Evolutionary conservation across 2,329 filamentous ascomycete species (phyloP).

Genomic region (Tolypocladium pustulatum): DNA sequence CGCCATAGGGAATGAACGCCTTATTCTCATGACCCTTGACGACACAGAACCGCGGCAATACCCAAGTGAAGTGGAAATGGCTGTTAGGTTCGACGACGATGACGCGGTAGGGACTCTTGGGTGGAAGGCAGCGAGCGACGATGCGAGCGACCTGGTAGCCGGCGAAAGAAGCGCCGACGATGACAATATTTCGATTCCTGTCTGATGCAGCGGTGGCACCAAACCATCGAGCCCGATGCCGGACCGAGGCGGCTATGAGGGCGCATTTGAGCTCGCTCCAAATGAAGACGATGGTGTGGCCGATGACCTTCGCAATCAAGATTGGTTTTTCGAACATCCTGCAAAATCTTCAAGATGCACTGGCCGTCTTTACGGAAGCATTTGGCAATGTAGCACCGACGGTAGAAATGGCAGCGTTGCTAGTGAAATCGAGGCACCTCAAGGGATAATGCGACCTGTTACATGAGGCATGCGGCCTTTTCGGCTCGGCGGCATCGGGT

Average conservation of each 20-base stretch:
- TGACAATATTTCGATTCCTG: constrained; percentile 35
- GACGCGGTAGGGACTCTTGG: constrained; percentile 34
- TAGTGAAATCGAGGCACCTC: too few relatives aligned
- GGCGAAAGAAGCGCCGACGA: constrained; percentile 48
- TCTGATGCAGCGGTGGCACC: constrained; percentile 7
- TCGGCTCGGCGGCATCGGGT: neutral
- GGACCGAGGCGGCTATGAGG: constrained; percentile 6
- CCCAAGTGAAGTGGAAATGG: constrained; percentile 52
- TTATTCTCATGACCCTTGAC: constrained; percentile 42
- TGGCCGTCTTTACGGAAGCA: too few relatives aligned
- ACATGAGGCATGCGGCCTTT: neutral
- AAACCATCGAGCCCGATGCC: constrained; percentile 3
- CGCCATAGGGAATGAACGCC: constrained; percentile 49
- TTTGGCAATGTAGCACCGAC: too few relatives aligned
- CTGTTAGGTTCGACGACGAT: constrained; percentile 48
- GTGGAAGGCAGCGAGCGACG: constrained; percentile 37
- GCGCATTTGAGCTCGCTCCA: constrained; percentile 10
- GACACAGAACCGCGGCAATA: constrained; percentile 48
- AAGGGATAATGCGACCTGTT: neutral
- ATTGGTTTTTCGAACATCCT: constrained; percentile 18
- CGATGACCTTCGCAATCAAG: constrained; percentile 18
- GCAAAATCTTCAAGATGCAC: neutral
- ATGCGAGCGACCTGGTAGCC: constrained; percentile 38
- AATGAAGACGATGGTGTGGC: constrained; percentile 14
- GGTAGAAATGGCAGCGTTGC: too few relatives aligned